phyloP scores from a whole-genome alignment of 1,139 yeast species.

The Williopsis jadinii region DNA sequence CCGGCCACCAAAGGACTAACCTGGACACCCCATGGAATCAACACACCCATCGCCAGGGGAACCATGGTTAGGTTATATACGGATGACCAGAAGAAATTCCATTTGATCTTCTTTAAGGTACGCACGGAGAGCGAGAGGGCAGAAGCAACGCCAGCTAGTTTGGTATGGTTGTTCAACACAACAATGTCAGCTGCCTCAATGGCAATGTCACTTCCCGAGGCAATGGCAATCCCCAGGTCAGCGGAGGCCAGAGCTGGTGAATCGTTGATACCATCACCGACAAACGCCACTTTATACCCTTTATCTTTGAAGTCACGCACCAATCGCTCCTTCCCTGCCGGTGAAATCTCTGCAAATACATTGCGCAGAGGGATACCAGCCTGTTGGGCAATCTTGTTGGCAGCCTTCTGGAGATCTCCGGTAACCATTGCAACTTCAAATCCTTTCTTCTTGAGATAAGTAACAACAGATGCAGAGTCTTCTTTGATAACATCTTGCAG shows the following conservation, averaged over 20 bases:
- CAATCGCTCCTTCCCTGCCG: constrained; percentile 67
- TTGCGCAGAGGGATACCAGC: constrained; percentile 61
- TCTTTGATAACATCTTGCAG: constrained; percentile 64
- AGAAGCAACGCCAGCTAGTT: constrained; percentile 56
- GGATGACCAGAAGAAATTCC: constrained; percentile 81
- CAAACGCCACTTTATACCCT: constrained; percentile 57
- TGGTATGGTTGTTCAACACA: constrained; percentile 34
- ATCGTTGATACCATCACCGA: constrained; percentile 96
- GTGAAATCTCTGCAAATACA: constrained; percentile 72
- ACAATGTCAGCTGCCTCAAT: constrained; percentile 94
- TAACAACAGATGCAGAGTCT: constrained; percentile 56
- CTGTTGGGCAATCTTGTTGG: constrained; percentile 54
- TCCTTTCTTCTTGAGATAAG: constrained; percentile 46
- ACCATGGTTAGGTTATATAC: constrained; percentile 82
- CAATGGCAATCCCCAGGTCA: constrained; percentile 83
- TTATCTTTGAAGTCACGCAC: constrained; percentile 48
- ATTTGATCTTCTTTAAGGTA: constrained; percentile 69
- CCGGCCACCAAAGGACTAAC: constrained; percentile 90
- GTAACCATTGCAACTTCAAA: constrained; percentile 82
- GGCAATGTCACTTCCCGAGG: constrained; percentile 93
- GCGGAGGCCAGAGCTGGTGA: constrained; percentile 92
- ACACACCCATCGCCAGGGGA: constrained; percentile 92
- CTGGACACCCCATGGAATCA: constrained; percentile 72
- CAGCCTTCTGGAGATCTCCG: constrained; percentile 71
- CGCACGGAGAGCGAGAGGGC: constrained; percentile 66